phyloP scores from a whole-genome alignment of 2,329 filamentous ascomycete species.

The Emergomyces orientalis region DNA sequence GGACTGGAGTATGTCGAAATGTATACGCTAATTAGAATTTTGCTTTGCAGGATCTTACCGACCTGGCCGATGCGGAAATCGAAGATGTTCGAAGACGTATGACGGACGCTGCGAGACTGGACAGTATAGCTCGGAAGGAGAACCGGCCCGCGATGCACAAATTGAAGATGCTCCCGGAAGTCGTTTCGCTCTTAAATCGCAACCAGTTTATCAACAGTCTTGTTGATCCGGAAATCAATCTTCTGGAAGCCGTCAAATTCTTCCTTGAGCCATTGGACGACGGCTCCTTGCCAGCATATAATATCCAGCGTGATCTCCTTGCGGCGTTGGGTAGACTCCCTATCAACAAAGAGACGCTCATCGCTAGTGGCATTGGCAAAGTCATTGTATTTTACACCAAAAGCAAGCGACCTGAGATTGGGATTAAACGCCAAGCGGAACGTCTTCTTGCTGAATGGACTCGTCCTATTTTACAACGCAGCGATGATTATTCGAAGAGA shows the following conservation, averaged over 20 bases:
- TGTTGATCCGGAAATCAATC: conserved; percentile 88
- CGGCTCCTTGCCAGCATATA: conserved; percentile 88
- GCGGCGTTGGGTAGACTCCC: conserved; percentile 68
- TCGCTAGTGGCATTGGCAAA: conserved; percentile 90
- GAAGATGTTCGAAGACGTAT: conserved; percentile 79
- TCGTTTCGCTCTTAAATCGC: conserved; percentile 77
- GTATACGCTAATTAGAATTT: conserved; percentile 23
- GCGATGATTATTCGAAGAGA: conserved; percentile 88
- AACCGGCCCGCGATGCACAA: conserved; percentile 83
- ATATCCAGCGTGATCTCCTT: conserved; percentile 93
- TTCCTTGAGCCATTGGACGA: conserved; percentile 94
- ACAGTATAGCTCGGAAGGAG: conserved; percentile 70
- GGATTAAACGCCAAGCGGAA: conserved; percentile 90
- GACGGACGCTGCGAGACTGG: conserved; percentile 78
- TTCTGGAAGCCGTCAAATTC: conserved; percentile 89
- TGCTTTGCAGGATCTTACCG: conserved; percentile 64
- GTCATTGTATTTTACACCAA: conserved; percentile 96
- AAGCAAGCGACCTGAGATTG: conserved; percentile 77
- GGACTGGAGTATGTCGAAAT: background rate
- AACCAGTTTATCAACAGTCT: conserved; percentile 73
- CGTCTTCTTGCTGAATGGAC: conserved; percentile 93
- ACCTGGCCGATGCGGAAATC: conserved; percentile 82
- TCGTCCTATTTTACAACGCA: conserved; percentile 82
- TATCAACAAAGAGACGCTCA: conserved; percentile 80
- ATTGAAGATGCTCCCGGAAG: conserved; percentile 84